A percentile compares a stretch with the other conserved stretches of the same genome.
phyloP scores from a whole-genome alignment of 345 rosid genomes.

The Murraya paniculata region DNA sequence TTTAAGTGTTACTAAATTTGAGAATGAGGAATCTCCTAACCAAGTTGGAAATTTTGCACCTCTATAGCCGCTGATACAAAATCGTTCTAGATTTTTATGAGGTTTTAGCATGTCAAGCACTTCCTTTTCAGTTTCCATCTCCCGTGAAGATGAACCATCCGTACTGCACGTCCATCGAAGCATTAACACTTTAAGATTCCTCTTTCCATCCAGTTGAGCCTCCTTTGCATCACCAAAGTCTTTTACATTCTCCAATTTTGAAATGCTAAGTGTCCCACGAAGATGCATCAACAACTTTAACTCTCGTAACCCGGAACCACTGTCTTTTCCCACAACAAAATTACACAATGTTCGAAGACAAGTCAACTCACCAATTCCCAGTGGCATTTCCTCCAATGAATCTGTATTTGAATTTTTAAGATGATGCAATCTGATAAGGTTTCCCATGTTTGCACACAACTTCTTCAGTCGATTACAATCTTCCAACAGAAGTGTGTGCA shows the following conservation, averaged over 20 bases:
- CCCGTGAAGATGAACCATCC: not conserved
- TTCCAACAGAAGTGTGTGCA: no score
- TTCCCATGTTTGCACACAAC: no score
- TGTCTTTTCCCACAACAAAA: conserved; percentile 9
- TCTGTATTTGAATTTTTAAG: not conserved
- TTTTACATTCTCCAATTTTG: not conserved
- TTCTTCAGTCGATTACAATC: no score
- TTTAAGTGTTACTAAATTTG: no score
- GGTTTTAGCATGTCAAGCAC: conserved; percentile 11
- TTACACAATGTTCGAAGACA: not conserved
- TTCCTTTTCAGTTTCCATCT: not conserved
- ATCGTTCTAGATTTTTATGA: not conserved
- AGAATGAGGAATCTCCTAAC: no score
- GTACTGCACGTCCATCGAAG: not conserved
- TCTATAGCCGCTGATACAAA: not conserved
- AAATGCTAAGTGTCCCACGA: not conserved
- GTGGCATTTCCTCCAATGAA: not conserved
- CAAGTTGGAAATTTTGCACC: not conserved
- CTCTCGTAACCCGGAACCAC: not conserved
- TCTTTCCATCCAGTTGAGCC: no score
- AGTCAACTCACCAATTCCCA: not conserved
- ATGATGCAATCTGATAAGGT: no score
- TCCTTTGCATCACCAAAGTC: conserved; percentile 6
- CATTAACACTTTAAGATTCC: no score
- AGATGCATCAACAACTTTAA: not conserved